Conservation (phyloP, 306 rosid species). For the Urtica urens region DNA sequence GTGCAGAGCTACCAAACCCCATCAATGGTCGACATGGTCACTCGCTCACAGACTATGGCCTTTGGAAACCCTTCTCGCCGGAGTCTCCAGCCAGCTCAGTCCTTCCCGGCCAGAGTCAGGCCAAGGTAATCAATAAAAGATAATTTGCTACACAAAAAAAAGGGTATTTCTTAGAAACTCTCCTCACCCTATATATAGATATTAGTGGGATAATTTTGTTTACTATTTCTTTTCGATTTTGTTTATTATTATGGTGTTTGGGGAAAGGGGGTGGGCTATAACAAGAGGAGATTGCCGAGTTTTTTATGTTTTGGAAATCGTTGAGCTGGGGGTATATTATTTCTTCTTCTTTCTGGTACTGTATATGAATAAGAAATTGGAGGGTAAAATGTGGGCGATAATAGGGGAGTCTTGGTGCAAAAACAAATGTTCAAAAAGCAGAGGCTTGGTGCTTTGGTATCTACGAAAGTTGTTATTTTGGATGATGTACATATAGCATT, state of each 20-base stretch:
- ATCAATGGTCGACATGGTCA: constrained; percentile 78
- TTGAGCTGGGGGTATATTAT: constrained; percentile 26
- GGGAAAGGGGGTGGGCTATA: constrained; percentile 17
- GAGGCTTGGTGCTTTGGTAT: constrained; percentile 10
- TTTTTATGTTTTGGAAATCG: constrained; percentile 17
- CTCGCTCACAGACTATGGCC: constrained; percentile 58
- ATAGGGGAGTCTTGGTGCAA: constrained; percentile 16
- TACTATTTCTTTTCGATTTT: constrained; percentile 5
- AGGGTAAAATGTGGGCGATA: constrained; percentile 18
- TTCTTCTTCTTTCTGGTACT: constrained; percentile 34
- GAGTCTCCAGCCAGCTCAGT: constrained; percentile 27
- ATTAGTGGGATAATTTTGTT: constrained; percentile 15
- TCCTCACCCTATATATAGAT: constrained; percentile 15
- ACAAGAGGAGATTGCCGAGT: constrained; percentile 21
- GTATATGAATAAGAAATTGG: constrained; percentile 39
- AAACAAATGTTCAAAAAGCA: constrained; percentile 28
- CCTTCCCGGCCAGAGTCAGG: constrained; percentile 29
- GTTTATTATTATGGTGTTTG: constrained; percentile 14
- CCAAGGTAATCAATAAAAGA: constrained; percentile 7
- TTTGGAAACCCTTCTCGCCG: constrained; percentile 32
- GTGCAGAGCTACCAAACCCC: constrained; percentile 74
- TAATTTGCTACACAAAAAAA: not conserved
- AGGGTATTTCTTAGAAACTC: constrained; percentile 10
- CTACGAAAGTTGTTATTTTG: constrained; percentile 14
- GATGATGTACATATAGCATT: constrained; percentile 26